Base-by-base conservation (phyloP, 2,329 filamentous ascomycete species). In the Apiospora saccharicola region DNA sequence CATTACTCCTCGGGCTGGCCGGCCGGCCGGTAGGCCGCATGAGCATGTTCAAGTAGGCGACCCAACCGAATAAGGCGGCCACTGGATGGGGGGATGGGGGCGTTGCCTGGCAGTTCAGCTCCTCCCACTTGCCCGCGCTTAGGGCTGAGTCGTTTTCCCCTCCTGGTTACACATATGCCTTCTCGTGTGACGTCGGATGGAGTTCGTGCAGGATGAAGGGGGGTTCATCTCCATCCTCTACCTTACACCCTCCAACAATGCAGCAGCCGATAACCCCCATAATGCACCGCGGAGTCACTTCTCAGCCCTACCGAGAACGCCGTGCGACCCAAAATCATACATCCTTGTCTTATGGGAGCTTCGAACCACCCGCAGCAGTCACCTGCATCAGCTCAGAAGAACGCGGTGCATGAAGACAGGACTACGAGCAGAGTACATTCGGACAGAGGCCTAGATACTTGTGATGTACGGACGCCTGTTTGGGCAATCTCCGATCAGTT, bases 1-100 rank as follows among this genome's bases (percentile, higher is more conserved):
- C n/a, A 49, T 4, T 8, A 37, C 34, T 61, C 30, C 19, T 37
- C 53, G 53, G 30, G 53, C 16, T 22, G 30, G 30, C 26, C 30
- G 26, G 53, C 30, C 53, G 53, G 53, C 53, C 26, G 51, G 53
- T 26, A 8, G 53, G 53, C 53, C 30, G 53, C 53, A 61, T 34
- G 53, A 61, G 7, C 3, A 10, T 14, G 19, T 61, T 37, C 53
- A 10, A 22, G 14, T 34, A 22, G 26, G 30, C 16, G 16, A 34
- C 30, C 53, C 53, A 61, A 61, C 30, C 3, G 22, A 61, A 61
- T 37, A 61, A 61, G 53, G 30, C 53, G 30, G 16, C 53, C 53
- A 22, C 19, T 22, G 53, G 53, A 34, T 22, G 30, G 16, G 30
- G 26, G 49, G 26, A 30, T 30, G 26, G 16, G 30, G 26, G 49